phyloP scores from a whole-genome alignment of 2,329 filamentous ascomycete genomes.

The Paecilomyces variotii region DNA sequence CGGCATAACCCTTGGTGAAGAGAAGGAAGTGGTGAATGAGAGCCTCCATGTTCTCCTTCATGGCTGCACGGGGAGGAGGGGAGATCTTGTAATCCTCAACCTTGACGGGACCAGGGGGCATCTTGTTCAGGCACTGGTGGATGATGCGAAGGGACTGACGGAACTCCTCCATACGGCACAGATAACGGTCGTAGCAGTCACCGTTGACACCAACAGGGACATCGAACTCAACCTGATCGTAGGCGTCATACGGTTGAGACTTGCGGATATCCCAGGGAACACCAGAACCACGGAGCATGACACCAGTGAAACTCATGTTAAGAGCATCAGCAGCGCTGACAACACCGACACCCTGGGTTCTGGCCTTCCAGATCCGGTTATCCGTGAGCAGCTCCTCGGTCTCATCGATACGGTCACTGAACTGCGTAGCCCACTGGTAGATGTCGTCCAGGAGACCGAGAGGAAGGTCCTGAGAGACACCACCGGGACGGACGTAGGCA shows the following conservation, averaged over 20 bases:
- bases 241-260: constrained; percentile 94
- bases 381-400: constrained; percentile 98
- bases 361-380: constrained; percentile 97
- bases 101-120: constrained; percentile 87
- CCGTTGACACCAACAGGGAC: constrained; percentile 94
- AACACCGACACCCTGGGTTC: constrained; percentile 85
- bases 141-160: constrained; percentile 96
- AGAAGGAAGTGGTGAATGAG: constrained; percentile 98
- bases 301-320: constrained; percentile 92
- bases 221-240: constrained; percentile 96
- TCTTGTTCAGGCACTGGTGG: constrained; percentile 97
- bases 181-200: constrained; percentile 98
- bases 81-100: constrained; percentile 99
- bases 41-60: constrained; percentile 99
- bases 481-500: constrained; percentile 91
- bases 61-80: constrained; percentile 88
- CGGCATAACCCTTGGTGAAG: constrained; percentile 96
- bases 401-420: constrained; percentile 96
- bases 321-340: constrained; percentile 88
- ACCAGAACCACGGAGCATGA: constrained; percentile 96
- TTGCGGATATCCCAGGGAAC: constrained; percentile 96
- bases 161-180: constrained; percentile 99
- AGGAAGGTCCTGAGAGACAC: constrained; percentile 92
- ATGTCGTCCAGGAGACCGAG: constrained; percentile 94
- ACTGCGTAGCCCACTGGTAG: constrained; percentile 99